phyloP scores from a whole-genome alignment of 2,329 filamentous ascomycete genomes.

The Colletotrichum filicis region DNA sequence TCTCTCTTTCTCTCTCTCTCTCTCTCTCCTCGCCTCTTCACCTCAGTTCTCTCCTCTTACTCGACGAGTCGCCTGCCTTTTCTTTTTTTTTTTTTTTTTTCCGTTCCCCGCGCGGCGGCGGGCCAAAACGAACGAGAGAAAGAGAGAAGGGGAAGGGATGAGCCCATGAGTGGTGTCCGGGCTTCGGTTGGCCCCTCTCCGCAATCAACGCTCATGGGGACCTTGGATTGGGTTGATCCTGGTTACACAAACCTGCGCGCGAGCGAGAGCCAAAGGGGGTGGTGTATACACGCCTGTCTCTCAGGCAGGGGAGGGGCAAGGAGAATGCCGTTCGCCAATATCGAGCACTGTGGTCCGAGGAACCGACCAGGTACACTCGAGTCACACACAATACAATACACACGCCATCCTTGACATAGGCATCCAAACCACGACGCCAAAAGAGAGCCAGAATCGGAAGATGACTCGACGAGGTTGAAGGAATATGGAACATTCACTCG shows the following conservation, averaged over 20 bases:
- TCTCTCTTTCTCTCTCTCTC: not conserved
- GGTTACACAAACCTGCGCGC: conserved; percentile 13
- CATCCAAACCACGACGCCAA: not conserved
- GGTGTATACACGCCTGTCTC: not conserved
- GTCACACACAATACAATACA: conserved; percentile 10
- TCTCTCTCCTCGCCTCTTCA: not conserved
- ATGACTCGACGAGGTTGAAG: not conserved
- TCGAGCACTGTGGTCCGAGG: conserved; percentile 29
- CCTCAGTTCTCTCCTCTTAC: not conserved
- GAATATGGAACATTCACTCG: not conserved
- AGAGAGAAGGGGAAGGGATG: not conserved
- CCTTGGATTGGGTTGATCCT: conserved; percentile 27
- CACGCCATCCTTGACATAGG: not conserved
- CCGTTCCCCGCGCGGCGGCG: not conserved
- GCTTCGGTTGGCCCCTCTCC: conserved; percentile 28
- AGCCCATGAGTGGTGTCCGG: conserved; percentile 13
- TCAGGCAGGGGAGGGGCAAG: conserved; percentile 1
- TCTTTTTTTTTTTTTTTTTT: too few relatives aligned
- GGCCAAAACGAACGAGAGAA: conserved; percentile 18
- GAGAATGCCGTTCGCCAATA: conserved; percentile 10
- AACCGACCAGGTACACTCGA: conserved; percentile 21
- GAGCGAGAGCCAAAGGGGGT: not conserved
- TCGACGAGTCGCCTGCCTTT: not conserved
- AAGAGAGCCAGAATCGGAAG: not conserved
- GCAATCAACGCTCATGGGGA: conserved; percentile 28